phyloP scores from a whole-genome alignment of 2,329 filamentous ascomycete species.

The Cyclaneusma minus region DNA sequence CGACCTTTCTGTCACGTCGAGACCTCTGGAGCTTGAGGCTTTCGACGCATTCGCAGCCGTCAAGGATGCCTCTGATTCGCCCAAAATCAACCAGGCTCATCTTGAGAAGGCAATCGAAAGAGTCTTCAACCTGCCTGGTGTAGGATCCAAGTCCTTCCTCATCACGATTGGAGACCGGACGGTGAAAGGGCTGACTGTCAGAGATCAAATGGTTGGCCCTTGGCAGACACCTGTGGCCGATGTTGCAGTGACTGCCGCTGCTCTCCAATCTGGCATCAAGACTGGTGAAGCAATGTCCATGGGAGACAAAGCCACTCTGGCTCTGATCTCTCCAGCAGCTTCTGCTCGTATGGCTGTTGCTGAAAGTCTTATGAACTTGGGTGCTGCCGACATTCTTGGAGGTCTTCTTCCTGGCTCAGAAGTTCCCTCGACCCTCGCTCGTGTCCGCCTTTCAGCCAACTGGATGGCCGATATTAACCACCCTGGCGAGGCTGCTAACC shows the following conservation, averaged over 20 bases:
- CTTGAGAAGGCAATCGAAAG: conserved; percentile 56
- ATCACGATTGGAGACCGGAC: conserved; percentile 93
- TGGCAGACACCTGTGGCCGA: conserved; percentile 94
- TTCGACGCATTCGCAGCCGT: conserved; percentile 55
- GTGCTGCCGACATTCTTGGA: conserved; percentile 49
- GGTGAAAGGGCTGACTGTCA: conserved; percentile 73
- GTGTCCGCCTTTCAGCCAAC: conserved; percentile 84
- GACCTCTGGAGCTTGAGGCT: conserved; percentile 47
- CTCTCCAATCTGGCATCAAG: conserved; percentile 50
- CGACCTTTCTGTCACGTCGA: conserved; percentile 55
- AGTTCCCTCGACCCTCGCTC: conserved; percentile 58
- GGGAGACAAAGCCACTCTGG: conserved; percentile 82
- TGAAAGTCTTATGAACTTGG: conserved; percentile 85
- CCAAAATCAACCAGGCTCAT: conserved; percentile 21
- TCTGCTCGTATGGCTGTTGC: conserved; percentile 94
- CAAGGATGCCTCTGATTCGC: too few species aligned
- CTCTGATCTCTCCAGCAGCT: conserved; percentile 75
- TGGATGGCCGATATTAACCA: conserved; percentile 98
- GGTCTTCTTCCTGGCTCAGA: too few species aligned
- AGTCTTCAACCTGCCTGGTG: conserved; percentile 72
- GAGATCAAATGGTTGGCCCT: conserved; percentile 91
- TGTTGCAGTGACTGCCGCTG: conserved; percentile 80
- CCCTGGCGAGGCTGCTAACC: conserved; percentile 76
- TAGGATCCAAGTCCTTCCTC: conserved; percentile 93
- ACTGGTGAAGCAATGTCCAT: conserved; percentile 96